Percentiles rank a stretch among this genome's conserved stretches.
Conservation (phyloP, 495 filamentous ascomycete species). For the Chaetomium cochliodes region DNA sequence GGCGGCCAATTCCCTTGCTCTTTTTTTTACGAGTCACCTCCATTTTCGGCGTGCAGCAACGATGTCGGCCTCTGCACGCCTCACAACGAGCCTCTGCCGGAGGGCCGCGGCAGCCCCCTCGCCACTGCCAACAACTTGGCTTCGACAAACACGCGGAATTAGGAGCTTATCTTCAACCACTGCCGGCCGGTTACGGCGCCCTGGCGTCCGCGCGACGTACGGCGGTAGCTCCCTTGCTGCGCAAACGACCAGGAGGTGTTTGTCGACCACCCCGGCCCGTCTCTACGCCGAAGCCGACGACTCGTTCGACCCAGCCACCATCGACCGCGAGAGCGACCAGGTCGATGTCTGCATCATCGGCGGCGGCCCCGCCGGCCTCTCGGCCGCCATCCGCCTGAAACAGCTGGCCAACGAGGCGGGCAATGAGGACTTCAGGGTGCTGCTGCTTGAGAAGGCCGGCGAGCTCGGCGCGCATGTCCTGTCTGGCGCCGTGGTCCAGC, state of each 20-base stretch:
- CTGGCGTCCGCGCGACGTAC: slow-evolving; percentile 6
- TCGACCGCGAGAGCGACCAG: slow-evolving; percentile 85
- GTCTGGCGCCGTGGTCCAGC: slow-evolving; percentile 93
- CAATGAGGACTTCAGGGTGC: slow-evolving; percentile 90
- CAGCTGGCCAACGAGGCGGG: slow-evolving; percentile 94
- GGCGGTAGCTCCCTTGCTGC: slow-evolving; percentile 4
- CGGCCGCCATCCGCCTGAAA: slow-evolving; percentile 90
- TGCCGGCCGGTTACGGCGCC: slow-evolving; percentile 15
- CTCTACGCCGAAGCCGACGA: slow-evolving; percentile 55
- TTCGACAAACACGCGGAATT: slow-evolving; percentile 21
- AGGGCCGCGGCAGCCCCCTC: slow-evolving; percentile 24
- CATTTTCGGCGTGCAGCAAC: slow-evolving; percentile 14
- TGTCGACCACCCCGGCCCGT: slow-evolving; percentile 48
- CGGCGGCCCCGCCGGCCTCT: slow-evolving; percentile 88
- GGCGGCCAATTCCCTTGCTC: slow-evolving; percentile 6
- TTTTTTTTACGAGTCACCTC: not conserved
- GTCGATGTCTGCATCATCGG: slow-evolving; percentile 98
- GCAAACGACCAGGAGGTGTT: slow-evolving; percentile 14
- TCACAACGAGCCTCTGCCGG: slow-evolving; percentile 35
- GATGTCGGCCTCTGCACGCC: slow-evolving; percentile 34
- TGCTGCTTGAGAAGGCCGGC: slow-evolving; percentile 92
- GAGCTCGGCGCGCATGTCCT: slow-evolving; percentile 94
- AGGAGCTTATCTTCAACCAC: slow-evolving; percentile 26
- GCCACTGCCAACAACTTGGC: slow-evolving; percentile 10
- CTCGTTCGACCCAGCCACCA: slow-evolving; percentile 65